Base-by-base conservation (phyloP, 108 stramenopile genomes). In the Nitzschia palea region DNA sequence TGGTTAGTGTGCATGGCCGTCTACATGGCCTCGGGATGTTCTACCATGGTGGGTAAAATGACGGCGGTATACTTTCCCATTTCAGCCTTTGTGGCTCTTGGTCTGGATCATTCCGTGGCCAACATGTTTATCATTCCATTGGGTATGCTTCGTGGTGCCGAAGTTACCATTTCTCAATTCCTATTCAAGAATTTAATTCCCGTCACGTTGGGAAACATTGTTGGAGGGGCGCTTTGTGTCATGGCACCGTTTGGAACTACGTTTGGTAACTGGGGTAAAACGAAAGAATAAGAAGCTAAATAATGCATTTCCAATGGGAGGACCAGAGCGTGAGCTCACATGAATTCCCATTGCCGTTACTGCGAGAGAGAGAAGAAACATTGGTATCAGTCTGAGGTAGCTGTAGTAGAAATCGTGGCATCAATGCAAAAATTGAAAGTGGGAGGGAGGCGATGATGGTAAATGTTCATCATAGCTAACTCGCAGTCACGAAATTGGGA, bases 101-200 rank as follows among this genome's bases (percentile, higher is more conserved):
- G 94, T 8, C 70, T 95, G 8, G 96, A 97, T 44, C 98, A 98
- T 76, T 86, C 85, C 27, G 89, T 98, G 40, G 98, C 98, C 32
- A 97, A 97, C 67, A 98, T 98, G 98, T 97, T 95, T 82, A 79
- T 98, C 28, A 90, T 97, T 73, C 98, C 98, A 23, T 80, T 97
- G 45, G 98, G 98, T 15, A 96, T 96, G 65, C 67, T 96, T 67
- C 85, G 86, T 44, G 98, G 98, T 35, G 96, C 96, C 2, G 81
- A 94, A 26, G 81, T 98, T 42, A 81, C 95, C 2, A 44, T 86
- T 65, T 44, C 47, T 30, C 84, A 94, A 70, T 76, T 95, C 45
- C 64, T 96, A 45, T 18, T 80, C 36, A 88, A 89, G 64, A 97
- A 96, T 71, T 81, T 97, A 15, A 78, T 97, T 44, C 96, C 96